These are phyloP conservation scores for Aspergillus ibericus DNA, from an alignment of 2,329 filamentous ascomycete genomes.

Conservation along the genomic window DNA sequence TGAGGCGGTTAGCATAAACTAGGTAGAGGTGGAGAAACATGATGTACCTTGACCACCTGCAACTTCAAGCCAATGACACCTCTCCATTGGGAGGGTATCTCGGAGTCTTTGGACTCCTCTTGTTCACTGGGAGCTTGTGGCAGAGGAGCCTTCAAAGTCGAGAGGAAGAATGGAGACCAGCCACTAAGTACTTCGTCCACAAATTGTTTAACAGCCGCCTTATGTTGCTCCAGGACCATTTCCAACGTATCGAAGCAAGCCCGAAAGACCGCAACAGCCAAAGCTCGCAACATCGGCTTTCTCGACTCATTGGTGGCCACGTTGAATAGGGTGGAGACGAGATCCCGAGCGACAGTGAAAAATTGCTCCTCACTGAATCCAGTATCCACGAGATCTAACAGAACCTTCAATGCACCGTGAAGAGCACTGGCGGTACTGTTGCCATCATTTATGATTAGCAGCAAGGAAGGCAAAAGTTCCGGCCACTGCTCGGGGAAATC, in stretches of 20 bases:
- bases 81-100: constrained; percentile 68
- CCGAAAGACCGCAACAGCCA: constrained; percentile 87
- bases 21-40: not conserved
- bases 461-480: constrained; percentile 75
- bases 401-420: constrained; percentile 84
- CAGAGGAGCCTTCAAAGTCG: constrained; percentile 71
- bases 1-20: constrained; percentile 14
- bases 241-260: constrained; percentile 93
- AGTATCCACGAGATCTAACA: constrained; percentile 88
- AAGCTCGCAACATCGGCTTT: constrained; percentile 73
- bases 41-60: constrained; percentile 74
- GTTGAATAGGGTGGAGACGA: constrained; percentile 79
- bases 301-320: constrained; percentile 75
- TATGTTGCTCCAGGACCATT: constrained; percentile 93
- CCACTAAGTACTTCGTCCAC: constrained; percentile 78
- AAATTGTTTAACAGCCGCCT: constrained; percentile 80
- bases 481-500: constrained; percentile 97
- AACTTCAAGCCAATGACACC: constrained; percentile 83
- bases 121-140: constrained; percentile 59
- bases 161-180: constrained; percentile 89
- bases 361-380: constrained; percentile 93
- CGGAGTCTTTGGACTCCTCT: constrained; percentile 58
- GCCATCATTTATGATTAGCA: constrained; percentile 67
- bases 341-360: constrained; percentile 81
- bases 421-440: constrained; percentile 75